Evolutionary conservation across 192 early-diverging fungal genomes (phyloP).

Genomic region (Linnemannia schmuckeri): DNA sequence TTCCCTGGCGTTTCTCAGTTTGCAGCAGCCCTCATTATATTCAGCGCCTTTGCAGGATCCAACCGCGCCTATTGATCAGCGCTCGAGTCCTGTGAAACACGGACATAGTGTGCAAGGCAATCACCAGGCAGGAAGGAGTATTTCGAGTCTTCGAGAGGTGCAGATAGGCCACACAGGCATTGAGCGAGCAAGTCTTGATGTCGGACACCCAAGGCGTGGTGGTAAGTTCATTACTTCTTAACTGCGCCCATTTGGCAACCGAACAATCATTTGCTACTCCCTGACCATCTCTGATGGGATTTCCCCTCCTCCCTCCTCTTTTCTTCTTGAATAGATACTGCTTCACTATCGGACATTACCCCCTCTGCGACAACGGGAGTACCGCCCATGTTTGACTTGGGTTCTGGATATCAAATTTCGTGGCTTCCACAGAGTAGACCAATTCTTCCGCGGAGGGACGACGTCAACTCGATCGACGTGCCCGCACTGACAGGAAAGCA

Average conservation of each 20-base stretch:
- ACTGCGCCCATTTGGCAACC: not conserved
- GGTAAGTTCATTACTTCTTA: slow-evolving; percentile 13
- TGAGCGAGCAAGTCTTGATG: slow-evolving; percentile 26
- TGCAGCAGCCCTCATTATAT: not conserved
- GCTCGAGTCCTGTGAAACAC: not conserved
- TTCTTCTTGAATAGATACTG: not conserved
- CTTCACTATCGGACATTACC: not conserved
- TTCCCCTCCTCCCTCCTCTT: too few species aligned
- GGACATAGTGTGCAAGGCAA: slow-evolving; percentile 6
- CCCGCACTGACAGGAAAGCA: slow-evolving; percentile 60
- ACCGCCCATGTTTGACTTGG: slow-evolving; percentile 16
- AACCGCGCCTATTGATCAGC: not conserved
- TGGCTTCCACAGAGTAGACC: slow-evolving; percentile 48
- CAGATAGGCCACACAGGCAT: not conserved
- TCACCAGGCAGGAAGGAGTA: slow-evolving; percentile 35
- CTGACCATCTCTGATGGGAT: not conserved
- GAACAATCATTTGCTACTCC: not conserved
- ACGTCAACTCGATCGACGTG: slow-evolving; percentile 52
- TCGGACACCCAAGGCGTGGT: slow-evolving; percentile 4
- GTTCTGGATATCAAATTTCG: slow-evolving; percentile 43
- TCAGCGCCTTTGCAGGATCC: not conserved
- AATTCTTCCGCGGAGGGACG: slow-evolving; percentile 34
- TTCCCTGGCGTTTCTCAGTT: not conserved
- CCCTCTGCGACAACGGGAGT: not conserved
- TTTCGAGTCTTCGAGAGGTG: slow-evolving; percentile 40